Percentiles rank a stretch among this genome's conserved stretches.
phyloP scores from a whole-genome alignment of 805 yeast genomes.

The Yueomyces sp. region DNA sequence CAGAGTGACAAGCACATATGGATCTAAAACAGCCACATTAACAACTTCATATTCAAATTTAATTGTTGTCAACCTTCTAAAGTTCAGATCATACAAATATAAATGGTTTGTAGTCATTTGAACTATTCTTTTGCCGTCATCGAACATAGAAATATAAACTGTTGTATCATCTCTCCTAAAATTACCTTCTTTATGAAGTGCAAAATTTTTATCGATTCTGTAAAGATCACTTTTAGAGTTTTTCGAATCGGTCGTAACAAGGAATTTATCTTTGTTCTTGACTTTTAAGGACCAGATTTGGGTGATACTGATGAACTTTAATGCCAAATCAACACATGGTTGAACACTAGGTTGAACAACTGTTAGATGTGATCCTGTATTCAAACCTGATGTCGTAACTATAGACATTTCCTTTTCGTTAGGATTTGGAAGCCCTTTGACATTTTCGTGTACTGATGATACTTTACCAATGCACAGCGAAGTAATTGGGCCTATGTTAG shows the following conservation, averaged over 20 bases:
- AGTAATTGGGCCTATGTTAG: constrained; percentile 62
- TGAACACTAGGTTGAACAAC: constrained; percentile 55
- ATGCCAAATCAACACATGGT: constrained; percentile 53
- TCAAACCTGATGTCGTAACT: constrained; percentile 58
- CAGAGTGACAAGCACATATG: constrained; percentile 47
- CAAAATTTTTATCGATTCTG: constrained; percentile 46
- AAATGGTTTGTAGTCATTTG: constrained; percentile 64
- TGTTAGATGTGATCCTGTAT: constrained; percentile 39
- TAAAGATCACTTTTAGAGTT: constrained; percentile 57
- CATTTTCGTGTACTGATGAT: constrained; percentile 35
- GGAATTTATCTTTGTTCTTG: constrained; percentile 35
- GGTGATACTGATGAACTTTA: constrained; percentile 58
- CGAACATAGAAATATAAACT: constrained; percentile 49
- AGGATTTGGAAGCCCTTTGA: constrained; percentile 57
- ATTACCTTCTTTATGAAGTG: constrained; percentile 45
- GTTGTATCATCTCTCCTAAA: constrained; percentile 54
- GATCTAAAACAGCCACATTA: constrained; percentile 49
- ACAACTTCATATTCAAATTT: constrained; percentile 49
- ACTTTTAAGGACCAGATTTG: constrained; percentile 58
- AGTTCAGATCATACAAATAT: constrained; percentile 46
- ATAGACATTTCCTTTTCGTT: constrained; percentile 52
- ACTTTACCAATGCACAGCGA: constrained; percentile 52
- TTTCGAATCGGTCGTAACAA: constrained; percentile 58
- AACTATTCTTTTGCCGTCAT: constrained; percentile 42
- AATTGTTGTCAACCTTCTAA: constrained; percentile 38